Evolutionary conservation across 2,329 filamentous ascomycete species (phyloP).

Genomic region (Stromatinia cepivora): DNA sequence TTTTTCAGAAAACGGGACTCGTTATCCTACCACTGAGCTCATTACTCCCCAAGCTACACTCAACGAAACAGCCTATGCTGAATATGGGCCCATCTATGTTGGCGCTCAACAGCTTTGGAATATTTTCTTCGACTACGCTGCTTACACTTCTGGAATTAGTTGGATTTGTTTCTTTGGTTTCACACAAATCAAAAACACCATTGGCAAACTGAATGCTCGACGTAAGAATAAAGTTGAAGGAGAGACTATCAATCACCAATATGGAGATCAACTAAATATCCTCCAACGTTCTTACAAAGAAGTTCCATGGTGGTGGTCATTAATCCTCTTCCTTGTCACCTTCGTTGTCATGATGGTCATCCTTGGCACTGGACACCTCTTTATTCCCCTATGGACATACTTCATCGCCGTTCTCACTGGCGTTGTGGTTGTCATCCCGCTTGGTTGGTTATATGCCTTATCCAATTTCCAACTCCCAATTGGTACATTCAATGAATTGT

Average conservation of each 20-base stretch:
- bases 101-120: slow-evolving; percentile 58
- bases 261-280: slow-evolving; percentile 59
- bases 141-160: slow-evolving; percentile 56
- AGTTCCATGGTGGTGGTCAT: slow-evolving; percentile 60
- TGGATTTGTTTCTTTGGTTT: slow-evolving; percentile 60
- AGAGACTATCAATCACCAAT: slow-evolving; percentile 52
- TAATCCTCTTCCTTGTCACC: slow-evolving; percentile 50
- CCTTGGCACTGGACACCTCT: slow-evolving; percentile 52
- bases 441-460: slow-evolving; percentile 60
- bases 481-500: slow-evolving; percentile 59
- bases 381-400: slow-evolving; percentile 60
- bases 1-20: slow-evolving; percentile 38
- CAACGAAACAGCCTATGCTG: slow-evolving; percentile 47
- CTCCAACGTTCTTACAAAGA: slow-evolving; percentile 58
- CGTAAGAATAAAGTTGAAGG: slow-evolving; percentile 40
- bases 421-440: slow-evolving; percentile 55
- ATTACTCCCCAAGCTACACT: slow-evolving; percentile 41
- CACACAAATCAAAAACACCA: slow-evolving; percentile 48
- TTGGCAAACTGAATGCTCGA: slow-evolving; percentile 47
- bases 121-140: slow-evolving; percentile 62
- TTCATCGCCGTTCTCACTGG: slow-evolving; percentile 58
- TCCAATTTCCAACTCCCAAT: slow-evolving; percentile 56
- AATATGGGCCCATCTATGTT: slow-evolving; percentile 57
- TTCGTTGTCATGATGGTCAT: slow-evolving; percentile 54
- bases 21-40: slow-evolving; percentile 42